A percentile compares a stretch with the other conserved stretches of the same genome.
phyloP scores from a whole-genome alignment of 768 basidiomycete genomes.

The Collybia sp. region DNA sequence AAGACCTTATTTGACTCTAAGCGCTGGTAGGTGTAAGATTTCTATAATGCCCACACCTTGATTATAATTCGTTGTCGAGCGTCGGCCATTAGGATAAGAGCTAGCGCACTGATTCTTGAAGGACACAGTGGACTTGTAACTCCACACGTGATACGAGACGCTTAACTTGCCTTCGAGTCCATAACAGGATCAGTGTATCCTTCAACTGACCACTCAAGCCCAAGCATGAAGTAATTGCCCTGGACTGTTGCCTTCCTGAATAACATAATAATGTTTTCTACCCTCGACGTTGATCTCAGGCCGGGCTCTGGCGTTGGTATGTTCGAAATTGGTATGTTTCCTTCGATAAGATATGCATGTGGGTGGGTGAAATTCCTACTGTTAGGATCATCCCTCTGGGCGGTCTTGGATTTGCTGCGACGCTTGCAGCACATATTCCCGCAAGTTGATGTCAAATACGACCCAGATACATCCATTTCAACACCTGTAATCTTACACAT shows the following conservation, averaged over 20 bases:
- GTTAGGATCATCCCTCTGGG: constrained; percentile 76
- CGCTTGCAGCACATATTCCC: constrained; percentile 66
- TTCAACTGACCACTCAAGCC: background rate
- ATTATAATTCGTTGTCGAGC: constrained; percentile 43
- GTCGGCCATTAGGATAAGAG: constrained; percentile 31
- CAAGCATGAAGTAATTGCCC: constrained; percentile 1
- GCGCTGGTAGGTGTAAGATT: background rate
- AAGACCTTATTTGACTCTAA: constrained; percentile 51
- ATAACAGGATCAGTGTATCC: no score
- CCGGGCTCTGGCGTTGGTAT: constrained; percentile 75
- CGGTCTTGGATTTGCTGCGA: constrained; percentile 63
- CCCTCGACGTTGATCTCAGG: constrained; percentile 69
- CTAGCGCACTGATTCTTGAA: constrained; percentile 2
- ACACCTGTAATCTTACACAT: constrained; percentile 77
- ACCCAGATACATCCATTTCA: constrained; percentile 62
- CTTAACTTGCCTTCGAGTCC: background rate
- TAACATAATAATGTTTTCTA: constrained; percentile 47
- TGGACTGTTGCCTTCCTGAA: background rate
- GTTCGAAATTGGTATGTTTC: constrained; percentile 63
- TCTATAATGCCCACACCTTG: constrained; percentile 25
- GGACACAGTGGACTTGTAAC: no score
- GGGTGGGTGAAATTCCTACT: constrained; percentile 4
- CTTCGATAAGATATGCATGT: background rate
- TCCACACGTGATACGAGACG: background rate
- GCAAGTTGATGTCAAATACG: constrained; percentile 80